Evolutionary conservation across 306 rosid species (phyloP).

Genomic region (Trifolium subterraneum): DNA sequence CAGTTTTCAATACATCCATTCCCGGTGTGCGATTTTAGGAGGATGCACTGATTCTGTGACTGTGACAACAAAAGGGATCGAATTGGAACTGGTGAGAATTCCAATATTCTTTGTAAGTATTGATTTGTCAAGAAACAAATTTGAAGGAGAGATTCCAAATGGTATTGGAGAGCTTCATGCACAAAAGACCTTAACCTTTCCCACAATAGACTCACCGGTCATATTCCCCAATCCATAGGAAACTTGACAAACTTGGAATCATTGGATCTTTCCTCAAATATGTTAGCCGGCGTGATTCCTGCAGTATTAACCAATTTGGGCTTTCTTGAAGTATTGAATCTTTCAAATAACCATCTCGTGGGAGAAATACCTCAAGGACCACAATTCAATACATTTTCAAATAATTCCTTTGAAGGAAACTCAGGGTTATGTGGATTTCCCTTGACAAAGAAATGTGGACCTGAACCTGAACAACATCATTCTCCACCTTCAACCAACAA

Average conservation of each 20-base stretch:
- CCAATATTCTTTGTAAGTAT: slow-evolving; percentile 10
- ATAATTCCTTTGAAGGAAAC: slow-evolving; percentile 45
- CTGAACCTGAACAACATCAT: too few species aligned
- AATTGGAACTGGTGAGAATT: neutral
- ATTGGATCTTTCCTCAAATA: slow-evolving; percentile 53
- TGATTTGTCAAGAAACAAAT: slow-evolving; percentile 21
- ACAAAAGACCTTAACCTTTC: slow-evolving; percentile 42
- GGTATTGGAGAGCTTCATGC: slow-evolving; percentile 31
- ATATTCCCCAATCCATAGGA: neutral
- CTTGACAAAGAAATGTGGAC: neutral
- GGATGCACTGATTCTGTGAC: neutral
- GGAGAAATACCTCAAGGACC: slow-evolving; percentile 48
- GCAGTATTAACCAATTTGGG: slow-evolving; percentile 18
- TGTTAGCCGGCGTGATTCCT: slow-evolving; percentile 39
- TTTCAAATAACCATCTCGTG: slow-evolving; percentile 40
- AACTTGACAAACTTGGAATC: slow-evolving; percentile 40
- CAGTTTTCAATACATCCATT: too few species aligned
- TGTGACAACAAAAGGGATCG: slow-evolving; percentile 23
- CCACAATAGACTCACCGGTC: slow-evolving; percentile 39
- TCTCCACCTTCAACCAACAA: neutral
- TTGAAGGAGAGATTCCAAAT: slow-evolving; percentile 46
- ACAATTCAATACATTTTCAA: slow-evolving; percentile 47
- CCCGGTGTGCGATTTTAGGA: too few species aligned
- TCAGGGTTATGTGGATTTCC: neutral
- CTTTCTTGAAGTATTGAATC: slow-evolving; percentile 18